Evolutionary conservation across 495 filamentous ascomycete species (phyloP), one percentile per base, ranked within the genome.

Genomic region (Polyplosphaeria fusca): DNA sequence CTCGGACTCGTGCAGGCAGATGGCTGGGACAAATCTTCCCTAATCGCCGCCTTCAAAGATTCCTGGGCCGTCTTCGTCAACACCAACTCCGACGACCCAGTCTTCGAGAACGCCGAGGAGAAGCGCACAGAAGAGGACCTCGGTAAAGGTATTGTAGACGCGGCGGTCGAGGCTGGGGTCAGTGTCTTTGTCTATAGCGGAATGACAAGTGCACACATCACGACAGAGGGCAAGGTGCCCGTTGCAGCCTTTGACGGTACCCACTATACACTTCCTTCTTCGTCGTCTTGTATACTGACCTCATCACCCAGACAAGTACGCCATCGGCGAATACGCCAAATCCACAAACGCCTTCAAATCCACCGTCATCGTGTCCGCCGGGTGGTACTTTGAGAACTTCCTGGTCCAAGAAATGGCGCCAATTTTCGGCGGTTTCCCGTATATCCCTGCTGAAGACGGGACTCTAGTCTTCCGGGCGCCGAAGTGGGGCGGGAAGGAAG

Each of bases 11-110:
- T 63, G 30, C 46, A 63, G 19, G 60, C 53, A 3, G 52, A 63
- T 58, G 53, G 53, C 26, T 63, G 50, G 50, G 47, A 63, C 46
- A 58, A 58, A 70, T 72, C 1, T 32, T 39, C 63, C 19, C 62
- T 73, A 26, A 7, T 58, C 4, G 20, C 50, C 1, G 70, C 65
- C 13, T 70, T 73, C 35, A 22, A 40, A 16, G 63, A 58, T 2
- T 58, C 60, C 13, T 71, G 66, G 67, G 69, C 63, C 4, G 60
- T 55, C 1, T 73, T 68, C 55, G 59, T 67, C n/a, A 73, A 71
- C 50, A 68, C 61, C 20, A 71, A 73, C 39, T 67, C 69, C 0
- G 69, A 73, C 18, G 69, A 73, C 30, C 39, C 51, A 24, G 64
- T 67, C 0, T 65, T 70, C 20, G 47, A 57, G 11, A 51, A 58